Evolutionary conservation across 805 yeast species (phyloP).

Genomic region (Metschnikowia henanensis): DNA sequence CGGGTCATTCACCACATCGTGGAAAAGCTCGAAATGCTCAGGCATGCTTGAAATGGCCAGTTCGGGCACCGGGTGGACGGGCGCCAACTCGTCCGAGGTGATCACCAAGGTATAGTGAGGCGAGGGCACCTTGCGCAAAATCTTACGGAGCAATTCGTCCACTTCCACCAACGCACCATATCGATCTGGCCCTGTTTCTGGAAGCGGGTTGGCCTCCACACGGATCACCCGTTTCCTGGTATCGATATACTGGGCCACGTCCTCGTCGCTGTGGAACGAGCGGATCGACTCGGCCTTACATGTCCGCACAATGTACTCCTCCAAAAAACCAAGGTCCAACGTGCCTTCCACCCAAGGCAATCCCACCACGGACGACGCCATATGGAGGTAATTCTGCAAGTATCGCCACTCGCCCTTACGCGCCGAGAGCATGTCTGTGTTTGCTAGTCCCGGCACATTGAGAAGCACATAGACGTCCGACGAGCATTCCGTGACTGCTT

Average conservation of each 20-base stretch:
- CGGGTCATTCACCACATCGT: conserved; percentile 55
- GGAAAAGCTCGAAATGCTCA: conserved; percentile 45
- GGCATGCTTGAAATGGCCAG: conserved; percentile 32
- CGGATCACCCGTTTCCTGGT: conserved; percentile 59
- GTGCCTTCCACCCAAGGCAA: conserved; percentile 50
- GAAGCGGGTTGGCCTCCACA: conserved; percentile 54
- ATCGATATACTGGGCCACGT: conserved; percentile 60
- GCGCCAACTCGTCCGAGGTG: conserved; percentile 35
- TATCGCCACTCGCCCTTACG: conserved; percentile 45
- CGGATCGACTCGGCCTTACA: conserved; percentile 53
- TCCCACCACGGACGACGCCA: conserved; percentile 61
- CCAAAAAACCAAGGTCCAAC: conserved; percentile 45
- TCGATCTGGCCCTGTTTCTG: conserved; percentile 21
- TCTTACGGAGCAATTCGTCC: conserved; percentile 50
- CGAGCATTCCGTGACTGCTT: conserved; percentile 38
- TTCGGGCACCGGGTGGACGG: conserved; percentile 33
- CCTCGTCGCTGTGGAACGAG: conserved; percentile 42
- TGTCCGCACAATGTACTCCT: conserved; percentile 40
- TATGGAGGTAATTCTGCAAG: conserved; percentile 49
- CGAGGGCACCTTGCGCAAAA: conserved; percentile 70
- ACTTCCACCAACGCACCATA: conserved; percentile 34
- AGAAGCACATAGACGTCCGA: conserved; percentile 39
- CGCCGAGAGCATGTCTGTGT: conserved; percentile 26
- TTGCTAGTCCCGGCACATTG: conserved; percentile 39
- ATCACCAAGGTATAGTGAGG: conserved; percentile 66